A percentile compares a stretch with the other conserved stretches of the same genome.
phyloP scores from a whole-genome alignment of 2,329 filamentous ascomycete species.

The Amauroascus verrucosus region DNA sequence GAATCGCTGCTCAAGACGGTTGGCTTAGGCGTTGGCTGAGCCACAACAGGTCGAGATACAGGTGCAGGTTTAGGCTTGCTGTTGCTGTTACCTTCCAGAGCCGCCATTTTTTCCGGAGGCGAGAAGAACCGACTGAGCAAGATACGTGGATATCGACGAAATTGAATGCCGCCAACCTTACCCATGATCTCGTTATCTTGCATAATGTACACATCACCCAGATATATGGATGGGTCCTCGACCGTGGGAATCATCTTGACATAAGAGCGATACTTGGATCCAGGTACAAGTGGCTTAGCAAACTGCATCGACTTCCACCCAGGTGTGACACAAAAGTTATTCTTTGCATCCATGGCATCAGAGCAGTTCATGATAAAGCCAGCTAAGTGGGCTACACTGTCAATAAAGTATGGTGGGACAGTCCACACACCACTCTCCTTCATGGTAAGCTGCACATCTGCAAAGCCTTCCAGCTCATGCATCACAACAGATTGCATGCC shows the following conservation, averaged over 20 bases:
- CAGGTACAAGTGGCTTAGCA: constrained; percentile 13
- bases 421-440: constrained; percentile 9
- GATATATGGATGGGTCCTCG: constrained; percentile 25
- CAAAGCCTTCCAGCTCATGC: constrained; percentile 27
- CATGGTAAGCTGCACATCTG: constrained; percentile 1
- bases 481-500: constrained; percentile 32
- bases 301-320: constrained; percentile 29
- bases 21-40: background rate
- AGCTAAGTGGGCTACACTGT: constrained; percentile 28
- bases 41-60: too few relatives aligned
- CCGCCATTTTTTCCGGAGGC: too few relatives aligned
- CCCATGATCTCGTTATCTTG: constrained; percentile 25
- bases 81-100: too few relatives aligned
- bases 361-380: constrained; percentile 33
- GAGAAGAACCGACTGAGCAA: constrained; percentile 34
- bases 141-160: constrained; percentile 26
- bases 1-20: too few relatives aligned
- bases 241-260: constrained; percentile 25
- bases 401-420: constrained; percentile 27
- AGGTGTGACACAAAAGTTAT: constrained; percentile 28
- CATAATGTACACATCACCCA: constrained; percentile 25
- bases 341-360: constrained; percentile 21
- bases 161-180: constrained; percentile 23
- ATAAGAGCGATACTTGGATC: constrained; percentile 24
- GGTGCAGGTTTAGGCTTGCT: too few relatives aligned